phyloP scores from a whole-genome alignment of 1,284 basidiomycete genomes.

The Cryptococcus maquisensis region DNA sequence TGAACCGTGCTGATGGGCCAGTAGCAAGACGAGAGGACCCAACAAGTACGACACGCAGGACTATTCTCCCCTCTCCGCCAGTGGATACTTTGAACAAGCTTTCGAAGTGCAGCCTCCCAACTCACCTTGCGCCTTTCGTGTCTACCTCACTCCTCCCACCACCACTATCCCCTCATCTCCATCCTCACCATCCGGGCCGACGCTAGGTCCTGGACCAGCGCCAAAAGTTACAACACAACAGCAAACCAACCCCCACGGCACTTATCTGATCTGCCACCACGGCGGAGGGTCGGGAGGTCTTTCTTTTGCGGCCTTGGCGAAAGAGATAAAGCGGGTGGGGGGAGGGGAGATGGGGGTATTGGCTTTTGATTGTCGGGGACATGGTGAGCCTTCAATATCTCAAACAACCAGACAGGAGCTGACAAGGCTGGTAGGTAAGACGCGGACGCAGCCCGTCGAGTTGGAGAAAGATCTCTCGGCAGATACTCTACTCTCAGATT shows the following conservation, averaged over 20 bases:
- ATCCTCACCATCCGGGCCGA: not conserved
- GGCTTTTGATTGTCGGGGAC: slow-evolving; percentile 77
- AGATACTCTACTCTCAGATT: slow-evolving; percentile 64
- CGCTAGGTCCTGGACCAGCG: not conserved
- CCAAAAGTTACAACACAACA: slow-evolving; percentile 15
- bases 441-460: slow-evolving; percentile 31
- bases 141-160: slow-evolving; percentile 63
- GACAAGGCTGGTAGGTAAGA: slow-evolving; percentile 57
- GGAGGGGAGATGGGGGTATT: slow-evolving; percentile 77
- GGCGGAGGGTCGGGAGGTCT: slow-evolving; percentile 88
- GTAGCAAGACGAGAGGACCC: slow-evolving; percentile 40
- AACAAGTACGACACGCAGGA: slow-evolving; percentile 27
- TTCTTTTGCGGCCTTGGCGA: slow-evolving; percentile 83
- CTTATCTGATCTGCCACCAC: slow-evolving; percentile 86
- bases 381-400: slow-evolving; percentile 59
- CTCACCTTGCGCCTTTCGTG: slow-evolving; percentile 63
- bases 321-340: slow-evolving; percentile 62
- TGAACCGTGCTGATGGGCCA: not conserved
- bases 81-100: slow-evolving; percentile 69
- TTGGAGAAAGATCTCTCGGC: slow-evolving; percentile 67
- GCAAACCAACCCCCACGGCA: slow-evolving; percentile 48
- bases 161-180: not conserved
- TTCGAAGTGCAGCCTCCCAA: slow-evolving; percentile 63
- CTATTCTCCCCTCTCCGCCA: slow-evolving; percentile 68
- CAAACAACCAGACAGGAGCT: not conserved